Evolutionary conservation across 2,329 filamentous ascomycete genomes (phyloP).

Genomic region (Microthyrium microscopicum): DNA sequence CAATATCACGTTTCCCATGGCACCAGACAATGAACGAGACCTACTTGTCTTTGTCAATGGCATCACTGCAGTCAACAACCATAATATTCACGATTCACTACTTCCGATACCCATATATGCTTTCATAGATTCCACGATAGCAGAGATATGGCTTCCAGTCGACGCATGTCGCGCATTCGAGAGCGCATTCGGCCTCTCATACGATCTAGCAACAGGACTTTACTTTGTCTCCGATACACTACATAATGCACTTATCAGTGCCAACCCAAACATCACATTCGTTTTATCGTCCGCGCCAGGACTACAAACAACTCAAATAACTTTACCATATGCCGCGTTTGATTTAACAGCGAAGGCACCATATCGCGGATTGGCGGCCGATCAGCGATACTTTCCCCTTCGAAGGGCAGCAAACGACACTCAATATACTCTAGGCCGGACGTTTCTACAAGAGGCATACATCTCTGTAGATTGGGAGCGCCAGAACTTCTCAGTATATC

Average conservation of each 20-base stretch:
- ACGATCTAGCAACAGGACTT: conserved; percentile 44
- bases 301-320: conserved; percentile 20
- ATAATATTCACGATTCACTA: conserved; percentile 19
- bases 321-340: conserved; percentile 32
- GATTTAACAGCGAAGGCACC: conserved; percentile 28
- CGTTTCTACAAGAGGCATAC: conserved; percentile 53
- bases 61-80: conserved; percentile 18
- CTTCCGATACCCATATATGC: conserved; percentile 24
- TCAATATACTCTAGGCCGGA: conserved; percentile 46
- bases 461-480: conserved; percentile 32
- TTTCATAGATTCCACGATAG: conserved; percentile 31
- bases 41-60: conserved; percentile 39
- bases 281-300: conserved; percentile 23
- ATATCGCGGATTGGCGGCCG: conserved; percentile 40
- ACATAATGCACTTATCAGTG: conserved; percentile 32
- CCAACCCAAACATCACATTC: conserved; percentile 28
- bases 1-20: conserved; percentile 39
- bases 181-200: conserved; percentile 43
- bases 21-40: conserved; percentile 39
- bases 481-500: conserved; percentile 28
- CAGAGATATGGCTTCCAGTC: conserved; percentile 31
- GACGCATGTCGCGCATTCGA: conserved; percentile 49
- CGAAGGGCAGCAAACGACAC: conserved; percentile 36
- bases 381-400: conserved; percentile 51
- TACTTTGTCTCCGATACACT: conserved; percentile 45